Base-by-base conservation (phyloP, 139 green algal genomes). In the Diplosphaera chodatii region DNA sequence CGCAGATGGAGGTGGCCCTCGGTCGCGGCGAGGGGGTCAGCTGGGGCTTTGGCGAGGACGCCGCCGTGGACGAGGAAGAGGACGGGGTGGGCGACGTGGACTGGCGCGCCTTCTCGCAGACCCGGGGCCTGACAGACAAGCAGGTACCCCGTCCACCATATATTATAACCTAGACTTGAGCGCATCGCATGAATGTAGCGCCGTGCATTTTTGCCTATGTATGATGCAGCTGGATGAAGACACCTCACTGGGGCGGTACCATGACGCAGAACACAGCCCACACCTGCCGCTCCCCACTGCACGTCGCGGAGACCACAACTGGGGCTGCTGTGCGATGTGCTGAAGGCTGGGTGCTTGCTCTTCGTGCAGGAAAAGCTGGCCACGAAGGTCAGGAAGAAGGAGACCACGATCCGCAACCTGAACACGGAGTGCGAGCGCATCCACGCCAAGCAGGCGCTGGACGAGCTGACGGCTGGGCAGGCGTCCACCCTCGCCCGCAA, bases 301-400 rank as follows among this genome's bases (percentile, higher is more conserved):
- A n/a, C n/a, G n/a, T n/a, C n/a, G n/a, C n/a, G n/a, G n/a, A n/a
- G n/a, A n/a, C n/a, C n/a, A n/a, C n/a, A n/a, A n/a, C n/a, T n/a
- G n/a, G n/a, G n/a, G n/a, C n/a, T n/a, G n/a, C n/a, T n/a, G n/a
- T n/a, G n/a, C n/a, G n/a, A n/a, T n/a, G n/a, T n/a, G n/a, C n/a
- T n/a, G n/a, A n/a, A n/a, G n/a, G n/a, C 37, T 48, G 6, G 22
- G 48, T 59, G 16, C 22, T 59, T 23, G 13, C 16, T 27, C 48
- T 23, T n/a, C n/a, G n/a, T n/a, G 18, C 91, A 96, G 82, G 76
- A 93, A 70, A 97, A 96, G 85, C 55, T 92, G 27, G 78, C 85
- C 15, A 89, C 96, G 27, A 97, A 94, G 75, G 88, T 98, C 29
- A 73, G 80, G 23, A 90, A 89, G 69, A 76, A 80, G 55, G 88